These are phyloP conservation scores for Fraxinus latifolia DNA, from an alignment of 305 asterid species.

Conservation along the genomic window DNA sequence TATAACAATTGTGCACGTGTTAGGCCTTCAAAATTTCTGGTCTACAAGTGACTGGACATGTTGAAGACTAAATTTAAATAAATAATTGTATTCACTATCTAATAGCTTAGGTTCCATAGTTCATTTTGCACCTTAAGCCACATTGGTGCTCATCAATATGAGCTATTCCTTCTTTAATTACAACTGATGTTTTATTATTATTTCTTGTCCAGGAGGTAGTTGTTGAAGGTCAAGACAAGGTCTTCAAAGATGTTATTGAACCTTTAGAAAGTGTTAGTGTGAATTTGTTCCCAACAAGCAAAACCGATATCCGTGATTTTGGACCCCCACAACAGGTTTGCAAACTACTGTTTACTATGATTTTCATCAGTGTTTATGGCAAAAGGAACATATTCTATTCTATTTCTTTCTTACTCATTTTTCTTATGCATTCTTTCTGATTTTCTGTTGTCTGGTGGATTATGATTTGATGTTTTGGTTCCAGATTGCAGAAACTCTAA, in stretches of 20 bases:
- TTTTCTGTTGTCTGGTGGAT: background rate
- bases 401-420: background rate
- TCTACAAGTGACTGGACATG: background rate
- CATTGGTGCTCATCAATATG: background rate
- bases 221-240: constrained; percentile 94
- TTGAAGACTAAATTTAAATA: background rate
- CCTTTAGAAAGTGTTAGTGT: constrained; percentile 88
- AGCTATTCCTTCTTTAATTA: constrained; percentile 2
- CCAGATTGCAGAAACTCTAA: constrained; percentile 76
- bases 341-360: background rate
- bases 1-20: background rate
- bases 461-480: constrained; percentile 14
- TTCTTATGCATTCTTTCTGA: background rate
- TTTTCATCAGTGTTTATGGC: background rate
- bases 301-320: constrained; percentile 78
- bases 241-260: constrained; percentile 89
- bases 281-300: constrained; percentile 68
- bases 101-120: background rate
- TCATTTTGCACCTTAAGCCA: background rate
- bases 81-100: background rate
- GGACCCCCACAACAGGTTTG: constrained; percentile 83
- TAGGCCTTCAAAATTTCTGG: background rate
- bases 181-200: background rate
- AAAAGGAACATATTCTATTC: background rate
- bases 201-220: constrained; percentile 59